A percentile compares a stretch with the other conserved stretches of the same genome.
phyloP scores from a whole-genome alignment of 441 rosid species.

The Raphanus hybrid region DNA sequence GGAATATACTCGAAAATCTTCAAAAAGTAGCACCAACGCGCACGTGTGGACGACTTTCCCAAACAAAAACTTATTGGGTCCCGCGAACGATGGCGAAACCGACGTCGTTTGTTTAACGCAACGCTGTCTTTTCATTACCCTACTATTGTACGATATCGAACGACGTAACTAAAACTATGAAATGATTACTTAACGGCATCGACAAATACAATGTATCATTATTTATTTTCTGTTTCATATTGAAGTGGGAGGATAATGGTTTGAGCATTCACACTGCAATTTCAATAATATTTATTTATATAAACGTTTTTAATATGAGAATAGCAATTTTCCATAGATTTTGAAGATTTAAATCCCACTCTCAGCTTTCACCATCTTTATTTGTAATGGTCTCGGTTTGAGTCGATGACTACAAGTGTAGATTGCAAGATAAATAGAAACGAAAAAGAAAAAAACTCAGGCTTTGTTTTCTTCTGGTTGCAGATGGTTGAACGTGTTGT shows the following conservation, averaged over 20 bases:
- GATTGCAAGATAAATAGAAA: background rate
- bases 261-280: background rate
- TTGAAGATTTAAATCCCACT: background rate
- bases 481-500: background rate
- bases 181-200: conserved; percentile 32
- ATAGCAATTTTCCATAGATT: background rate
- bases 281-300: background rate
- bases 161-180: conserved; percentile 27
- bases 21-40: conserved; percentile 41
- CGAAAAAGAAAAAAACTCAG: no score
- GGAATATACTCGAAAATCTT: conserved; percentile 31
- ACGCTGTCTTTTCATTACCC: conserved; percentile 32
- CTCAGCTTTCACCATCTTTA: background rate
- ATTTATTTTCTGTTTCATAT: background rate
- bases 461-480: background rate
- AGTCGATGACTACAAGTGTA: background rate
- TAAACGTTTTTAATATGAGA: background rate
- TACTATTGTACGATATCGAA: conserved; percentile 17
- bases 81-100: conserved; percentile 28
- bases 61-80: conserved; percentile 36
- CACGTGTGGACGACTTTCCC: conserved; percentile 44
- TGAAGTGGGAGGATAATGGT: background rate
- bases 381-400: background rate
- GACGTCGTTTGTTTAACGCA: conserved; percentile 41
- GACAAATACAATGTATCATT: background rate